Evolutionary conservation across 179 eudicot species (phyloP), one percentile per base, ranked within the genome.

Genomic region (Nepenthes alata): DNA sequence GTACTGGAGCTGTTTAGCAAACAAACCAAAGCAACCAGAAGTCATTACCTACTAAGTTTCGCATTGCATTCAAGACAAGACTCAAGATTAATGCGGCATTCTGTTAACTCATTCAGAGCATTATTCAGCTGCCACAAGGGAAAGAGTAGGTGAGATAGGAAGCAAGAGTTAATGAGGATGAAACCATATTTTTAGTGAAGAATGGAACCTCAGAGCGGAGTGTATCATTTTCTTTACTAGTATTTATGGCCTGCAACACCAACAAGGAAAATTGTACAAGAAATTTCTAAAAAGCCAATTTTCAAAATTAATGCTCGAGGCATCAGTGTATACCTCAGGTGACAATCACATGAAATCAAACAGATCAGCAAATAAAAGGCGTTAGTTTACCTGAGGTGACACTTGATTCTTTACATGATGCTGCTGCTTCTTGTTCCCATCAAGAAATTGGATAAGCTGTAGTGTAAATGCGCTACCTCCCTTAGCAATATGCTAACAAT

Each of bases 11-110:
- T 9, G 55, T 4, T 4, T 15, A 55, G 9, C 34, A 7, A n/a
- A 45, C 25, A 52, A 15, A 13, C 15, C 37, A 57, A 25, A 54
- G 48, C 48, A 65, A 55, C n/a, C 37, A 66, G n/a, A 55, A 58
- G 47, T 14, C 55, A 61, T 70, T 72, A 91, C 97, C 86, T 72
- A 69, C 77, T 64, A 61, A 88, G 77, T 69, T 67, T 74, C 52
- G 74, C 72, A 66, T 91, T 91, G 59, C 75, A 76, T 72, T 86
- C 96, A 67, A 84, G 62, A 70, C 89, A 86, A 76, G 76, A 76
- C 60, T 72, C 74, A 16, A 91, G 86, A 62, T 84, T 84, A 55
- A 59, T 78, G 66, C 77, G 79, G 73, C 87, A 85, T 57, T 86
- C 78, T 47, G 78, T 85, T 58, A 91, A 72, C 70, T 91, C 91